Base-by-base conservation (phyloP, 2,329 filamentous ascomycete species). In the Pochonia chlamydosporia region DNA sequence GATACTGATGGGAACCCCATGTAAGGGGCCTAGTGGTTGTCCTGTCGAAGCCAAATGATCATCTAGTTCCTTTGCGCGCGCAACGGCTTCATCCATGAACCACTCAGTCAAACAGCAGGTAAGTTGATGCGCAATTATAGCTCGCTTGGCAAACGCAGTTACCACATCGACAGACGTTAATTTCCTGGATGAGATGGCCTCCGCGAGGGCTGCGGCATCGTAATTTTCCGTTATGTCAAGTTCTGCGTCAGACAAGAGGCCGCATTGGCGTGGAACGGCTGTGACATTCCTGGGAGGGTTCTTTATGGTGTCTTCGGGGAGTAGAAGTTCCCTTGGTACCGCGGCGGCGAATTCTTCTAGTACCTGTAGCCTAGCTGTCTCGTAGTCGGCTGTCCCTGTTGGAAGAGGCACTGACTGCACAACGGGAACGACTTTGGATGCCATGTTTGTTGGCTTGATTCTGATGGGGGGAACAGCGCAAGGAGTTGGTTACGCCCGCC, bases 51-150 rank as follows among this genome's bases (percentile, higher is more conserved):
- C 52, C 1, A 70, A 56, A 46, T 74, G 56, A 0, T 64, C 57
- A 53, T 80, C 77, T 1, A 78, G 58, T 3, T 59, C 31, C 20
- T 52, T 52, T 0, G 65, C 65, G 11, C 67, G 66, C n/a, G 65
- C 49, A 1, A 81, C 35, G 1, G 78, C 79, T 8, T 66, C 55
- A 2, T 69, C 63, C 53, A 78, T 75, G 40, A 78, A 69, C 23
- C 74, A 71, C 47, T 82, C 76, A 0, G 72, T 73, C 3, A 79
- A 56, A 39, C 75, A 79, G 40, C 65, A 64, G 16, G 69, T 75
- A 16, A 81, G 62, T 56, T 84, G 80, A 47, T 84, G 79, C 0
- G 79, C 78, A 8, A 76, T 64, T 1, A 69, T 69, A 3, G 73
- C 72, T 5, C 72, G 56, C 56, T 78, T 78, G 52, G 69, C 72